A percentile compares a stretch with the other conserved stretches of the same genome.
Conservation (phyloP, 2,329 filamentous ascomycete genomes). For the Microsporum ferrugineum region DNA sequence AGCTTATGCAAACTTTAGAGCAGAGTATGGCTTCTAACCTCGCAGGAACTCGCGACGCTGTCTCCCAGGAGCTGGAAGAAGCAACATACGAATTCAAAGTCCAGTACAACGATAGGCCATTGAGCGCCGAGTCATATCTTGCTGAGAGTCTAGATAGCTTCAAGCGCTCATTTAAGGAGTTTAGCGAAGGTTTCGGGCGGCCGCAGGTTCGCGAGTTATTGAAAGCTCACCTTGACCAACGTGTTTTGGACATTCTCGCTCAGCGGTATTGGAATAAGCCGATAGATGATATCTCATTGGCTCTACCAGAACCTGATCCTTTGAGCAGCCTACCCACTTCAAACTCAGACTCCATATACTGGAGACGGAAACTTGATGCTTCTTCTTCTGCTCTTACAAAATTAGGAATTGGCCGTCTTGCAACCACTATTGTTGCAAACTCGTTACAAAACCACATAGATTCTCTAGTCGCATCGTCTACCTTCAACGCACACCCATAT, state of each 20-base stretch:
- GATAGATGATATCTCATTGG: constrained; percentile 63
- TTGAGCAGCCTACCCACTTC: constrained; percentile 72
- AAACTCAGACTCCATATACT: constrained; percentile 73
- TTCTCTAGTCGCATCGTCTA: constrained; percentile 63
- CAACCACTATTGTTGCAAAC: constrained; percentile 79
- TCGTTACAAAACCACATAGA: constrained; percentile 81
- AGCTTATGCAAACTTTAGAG: constrained; percentile 92
- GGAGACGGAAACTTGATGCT: constrained; percentile 88
- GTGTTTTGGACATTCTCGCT: constrained; percentile 83
- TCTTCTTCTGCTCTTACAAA: constrained; percentile 86
- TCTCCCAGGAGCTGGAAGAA: constrained; percentile 89
- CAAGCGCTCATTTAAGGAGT: constrained; percentile 95
- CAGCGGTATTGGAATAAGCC: constrained; percentile 97
- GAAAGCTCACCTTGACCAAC: constrained; percentile 86
- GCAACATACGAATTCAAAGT: constrained; percentile 98
- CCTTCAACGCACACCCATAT: constrained; percentile 82
- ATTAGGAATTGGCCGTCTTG: constrained; percentile 80
- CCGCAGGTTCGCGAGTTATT: constrained; percentile 79
- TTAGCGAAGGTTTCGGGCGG: constrained; percentile 78
- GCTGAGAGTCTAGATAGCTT: constrained; percentile 91
- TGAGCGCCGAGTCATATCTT: constrained; percentile 92
- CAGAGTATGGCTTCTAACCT: constrained; percentile 93
- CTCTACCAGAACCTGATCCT: constrained; percentile 56
- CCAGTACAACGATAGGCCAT: constrained; percentile 91
- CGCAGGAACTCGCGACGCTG: constrained; percentile 79